Percentiles rank a stretch among this genome's conserved stretches.
Conservation (phyloP, 495 filamentous ascomycete genomes). For the Annulohypoxylon bovei region DNA sequence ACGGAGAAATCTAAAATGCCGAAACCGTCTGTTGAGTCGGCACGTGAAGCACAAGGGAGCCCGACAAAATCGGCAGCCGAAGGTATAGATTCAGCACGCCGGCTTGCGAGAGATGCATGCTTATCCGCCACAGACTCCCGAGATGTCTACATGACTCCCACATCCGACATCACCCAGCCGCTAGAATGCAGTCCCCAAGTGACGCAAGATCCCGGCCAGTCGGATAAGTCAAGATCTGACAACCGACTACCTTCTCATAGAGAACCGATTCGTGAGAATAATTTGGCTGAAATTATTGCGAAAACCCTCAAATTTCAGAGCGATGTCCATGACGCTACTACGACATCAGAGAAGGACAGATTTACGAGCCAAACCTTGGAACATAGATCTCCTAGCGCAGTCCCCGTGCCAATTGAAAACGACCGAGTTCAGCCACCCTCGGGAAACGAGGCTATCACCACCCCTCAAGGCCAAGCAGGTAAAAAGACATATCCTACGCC, state of each 20-base stretch:
- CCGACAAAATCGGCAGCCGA: not conserved
- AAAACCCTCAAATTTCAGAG: not conserved
- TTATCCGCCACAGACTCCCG: not conserved
- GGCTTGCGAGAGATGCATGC: slow-evolving; percentile 1
- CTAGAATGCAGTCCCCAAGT: not conserved
- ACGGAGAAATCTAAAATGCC: not conserved
- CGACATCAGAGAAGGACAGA: not conserved
- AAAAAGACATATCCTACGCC: not conserved
- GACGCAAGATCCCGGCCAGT: not conserved
- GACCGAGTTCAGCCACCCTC: not conserved
- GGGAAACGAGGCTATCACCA: not conserved
- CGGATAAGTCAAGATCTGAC: not conserved
- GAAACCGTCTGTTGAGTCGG: not conserved
- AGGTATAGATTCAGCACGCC: slow-evolving; percentile 18
- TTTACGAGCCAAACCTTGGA: not conserved
- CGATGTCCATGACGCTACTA: not conserved
- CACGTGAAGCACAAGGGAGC: not conserved
- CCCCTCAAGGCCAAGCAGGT: not conserved
- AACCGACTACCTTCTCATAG: no score
- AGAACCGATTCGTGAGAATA: no score
- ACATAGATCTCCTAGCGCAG: not conserved
- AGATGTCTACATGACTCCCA: not conserved
- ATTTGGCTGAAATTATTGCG: not conserved
- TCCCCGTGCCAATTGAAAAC: not conserved
- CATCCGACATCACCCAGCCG: not conserved